Evolutionary conservation across 371 early-diverging fungal species (phyloP).

Genomic region (Mortierella sp.): DNA sequence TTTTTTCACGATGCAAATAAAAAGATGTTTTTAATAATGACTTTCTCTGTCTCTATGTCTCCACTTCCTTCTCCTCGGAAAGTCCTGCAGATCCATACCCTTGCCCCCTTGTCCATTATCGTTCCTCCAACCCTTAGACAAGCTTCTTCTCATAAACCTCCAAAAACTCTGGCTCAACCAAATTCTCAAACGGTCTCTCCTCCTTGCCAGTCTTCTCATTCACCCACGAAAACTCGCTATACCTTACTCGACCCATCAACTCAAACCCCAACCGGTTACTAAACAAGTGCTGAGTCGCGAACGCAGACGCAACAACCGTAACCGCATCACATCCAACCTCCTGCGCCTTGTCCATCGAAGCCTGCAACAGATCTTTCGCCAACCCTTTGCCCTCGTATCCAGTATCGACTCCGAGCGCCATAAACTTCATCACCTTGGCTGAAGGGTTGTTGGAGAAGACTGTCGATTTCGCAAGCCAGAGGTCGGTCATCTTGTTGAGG

Average conservation of each 20-base stretch:
- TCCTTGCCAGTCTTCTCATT: conserved; percentile 15
- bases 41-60: too few species aligned
- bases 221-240: conserved; percentile 30
- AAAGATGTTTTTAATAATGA: too few species aligned
- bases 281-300: conserved; percentile 57
- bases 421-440: conserved; percentile 53
- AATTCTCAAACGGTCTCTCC: conserved; percentile 34
- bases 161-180: conserved; percentile 49
- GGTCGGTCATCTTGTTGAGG: conserved; percentile 27
- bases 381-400: conserved; percentile 43
- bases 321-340: conserved; percentile 40
- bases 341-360: conserved; percentile 36
- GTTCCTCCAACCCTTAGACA: background rate
- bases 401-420: conserved; percentile 43
- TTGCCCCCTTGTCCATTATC: background rate
- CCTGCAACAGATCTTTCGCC: conserved; percentile 45
- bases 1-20: too few species aligned
- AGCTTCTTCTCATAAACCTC: conserved; percentile 40
- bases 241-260: conserved; percentile 39
- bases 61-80: background rate
- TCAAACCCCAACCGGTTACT: conserved; percentile 44
- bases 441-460: conserved; percentile 35
- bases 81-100: background rate
- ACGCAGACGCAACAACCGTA: conserved; percentile 46
- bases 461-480: conserved; percentile 34